A percentile compares a stretch with the other conserved stretches of the same genome.
phyloP scores from a whole-genome alignment of 2,329 filamentous ascomycete genomes.

The Botrytis deweyae region DNA sequence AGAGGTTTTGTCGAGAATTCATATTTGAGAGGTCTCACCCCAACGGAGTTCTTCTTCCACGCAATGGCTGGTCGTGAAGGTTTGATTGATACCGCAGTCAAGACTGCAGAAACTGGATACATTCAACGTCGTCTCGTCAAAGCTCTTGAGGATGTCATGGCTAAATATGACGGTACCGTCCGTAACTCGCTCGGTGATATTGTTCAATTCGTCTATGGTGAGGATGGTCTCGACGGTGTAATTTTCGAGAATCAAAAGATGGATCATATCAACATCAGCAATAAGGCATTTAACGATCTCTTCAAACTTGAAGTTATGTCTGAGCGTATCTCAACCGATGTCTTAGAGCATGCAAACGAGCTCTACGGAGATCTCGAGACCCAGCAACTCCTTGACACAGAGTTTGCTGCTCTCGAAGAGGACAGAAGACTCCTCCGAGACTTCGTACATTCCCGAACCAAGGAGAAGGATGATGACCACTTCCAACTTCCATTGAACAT shows the following conservation, averaged over 20 bases:
- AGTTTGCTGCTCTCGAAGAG: conserved; percentile 75
- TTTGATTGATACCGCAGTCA: conserved; percentile 99
- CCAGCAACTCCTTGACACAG: conserved; percentile 81
- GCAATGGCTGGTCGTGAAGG: conserved; percentile 99
- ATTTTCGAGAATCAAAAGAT: conserved; percentile 91
- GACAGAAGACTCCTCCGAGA: conserved; percentile 74
- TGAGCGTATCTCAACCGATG: conserved; percentile 60
- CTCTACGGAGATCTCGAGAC: conserved; percentile 84
- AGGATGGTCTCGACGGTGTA: conserved; percentile 92
- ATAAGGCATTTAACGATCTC: conserved; percentile 72
- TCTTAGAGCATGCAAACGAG: conserved; percentile 83
- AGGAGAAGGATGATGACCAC: conserved; percentile 74
- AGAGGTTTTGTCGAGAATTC: conserved; percentile 99
- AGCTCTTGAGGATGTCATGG: conserved; percentile 94
- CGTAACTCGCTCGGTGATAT: conserved; percentile 96
- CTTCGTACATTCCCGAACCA: conserved; percentile 51
- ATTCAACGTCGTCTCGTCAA: conserved; percentile 98
- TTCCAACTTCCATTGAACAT: conserved; percentile 94
- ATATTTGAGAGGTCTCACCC: conserved; percentile 91
- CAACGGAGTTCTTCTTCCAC: conserved; percentile 98
- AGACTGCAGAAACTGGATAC: conserved; percentile 98
- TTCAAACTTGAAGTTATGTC: conserved; percentile 85
- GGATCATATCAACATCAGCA: conserved; percentile 79
- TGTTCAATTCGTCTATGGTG: conserved; percentile 95
- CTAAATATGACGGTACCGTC: conserved; percentile 95